Percentiles rank a stretch among this genome's conserved stretches.
Conservation (phyloP, 2,329 filamentous ascomycete species). For the Aspergillus pseudoviridinutans region DNA sequence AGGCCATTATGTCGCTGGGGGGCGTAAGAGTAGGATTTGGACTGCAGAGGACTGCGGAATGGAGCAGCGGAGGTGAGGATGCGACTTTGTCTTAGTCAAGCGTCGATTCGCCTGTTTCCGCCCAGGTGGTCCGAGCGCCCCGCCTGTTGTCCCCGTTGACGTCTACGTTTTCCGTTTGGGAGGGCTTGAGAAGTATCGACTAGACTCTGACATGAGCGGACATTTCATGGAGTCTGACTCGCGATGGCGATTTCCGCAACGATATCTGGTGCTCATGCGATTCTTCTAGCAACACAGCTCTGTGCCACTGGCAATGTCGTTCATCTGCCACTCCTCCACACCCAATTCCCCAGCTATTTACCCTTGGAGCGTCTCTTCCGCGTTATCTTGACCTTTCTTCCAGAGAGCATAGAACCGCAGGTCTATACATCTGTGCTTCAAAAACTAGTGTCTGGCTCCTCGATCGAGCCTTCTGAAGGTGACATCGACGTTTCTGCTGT, state of each 20-base stretch:
- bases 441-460: constrained; percentile 41
- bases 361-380: constrained; percentile 52
- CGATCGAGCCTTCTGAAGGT: constrained; percentile 20
- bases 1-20: constrained; percentile 42
- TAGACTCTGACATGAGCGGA: not conserved
- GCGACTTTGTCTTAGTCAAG: constrained; percentile 27
- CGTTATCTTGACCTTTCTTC: constrained; percentile 60
- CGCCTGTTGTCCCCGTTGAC: constrained; percentile 20
- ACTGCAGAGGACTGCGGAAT: constrained; percentile 19
- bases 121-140: constrained; percentile 24
- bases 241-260: constrained; percentile 36
- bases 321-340: constrained; percentile 49
- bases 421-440: constrained; percentile 47
- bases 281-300: constrained; percentile 56
- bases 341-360: constrained; percentile 46
- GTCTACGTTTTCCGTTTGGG: constrained; percentile 13
- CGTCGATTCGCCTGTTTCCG: constrained; percentile 17
- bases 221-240: not conserved
- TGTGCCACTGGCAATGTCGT: constrained; percentile 53
- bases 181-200: constrained; percentile 8
- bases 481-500: constrained; percentile 47
- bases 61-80: constrained; percentile 25
- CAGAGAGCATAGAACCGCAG: constrained; percentile 52
- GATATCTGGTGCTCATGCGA: constrained; percentile 54
- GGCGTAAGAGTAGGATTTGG: constrained; percentile 15